Evolutionary conservation across 78 protist genomes (phyloP).

Genomic region (Parvularia atlantis): DNA sequence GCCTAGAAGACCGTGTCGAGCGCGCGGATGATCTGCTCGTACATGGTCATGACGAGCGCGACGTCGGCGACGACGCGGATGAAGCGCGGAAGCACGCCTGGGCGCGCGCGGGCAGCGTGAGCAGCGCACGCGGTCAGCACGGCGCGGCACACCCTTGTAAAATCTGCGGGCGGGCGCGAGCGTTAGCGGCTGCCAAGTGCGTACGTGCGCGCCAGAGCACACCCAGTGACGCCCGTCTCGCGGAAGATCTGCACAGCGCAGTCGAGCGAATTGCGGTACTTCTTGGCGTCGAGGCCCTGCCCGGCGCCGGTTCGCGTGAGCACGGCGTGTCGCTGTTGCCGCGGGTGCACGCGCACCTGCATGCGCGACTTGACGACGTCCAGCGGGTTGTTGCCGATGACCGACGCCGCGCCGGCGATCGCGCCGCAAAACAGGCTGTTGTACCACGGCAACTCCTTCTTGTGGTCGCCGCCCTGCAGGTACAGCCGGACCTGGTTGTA

Average conservation of each 20-base stretch:
- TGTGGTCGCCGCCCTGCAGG: not conserved
- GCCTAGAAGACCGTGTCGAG: not conserved
- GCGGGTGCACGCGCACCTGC: not conserved
- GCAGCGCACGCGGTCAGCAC: not conserved
- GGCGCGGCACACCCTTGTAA: not conserved
- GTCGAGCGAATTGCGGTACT: constrained; percentile 21
- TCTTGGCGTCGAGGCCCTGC: constrained; percentile 25
- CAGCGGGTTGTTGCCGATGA: constrained; percentile 26
- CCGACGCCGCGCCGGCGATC: constrained; percentile 33
- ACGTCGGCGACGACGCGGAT: constrained; percentile 21
- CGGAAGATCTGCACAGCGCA: constrained; percentile 5
- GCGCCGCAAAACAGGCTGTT: constrained; percentile 2
- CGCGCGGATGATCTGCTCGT: not conserved
- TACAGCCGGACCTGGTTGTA: not conserved
- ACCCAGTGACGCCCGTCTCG: constrained; percentile 12
- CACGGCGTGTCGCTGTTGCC: not conserved
- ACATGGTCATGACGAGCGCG: constrained; percentile 27
- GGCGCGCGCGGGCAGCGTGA: constrained; percentile 10
- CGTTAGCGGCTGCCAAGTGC: not conserved
- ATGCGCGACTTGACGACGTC: constrained; percentile 34
- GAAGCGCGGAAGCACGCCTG: too few species aligned
- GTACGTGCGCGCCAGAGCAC: not conserved
- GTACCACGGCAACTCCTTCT: not conserved
- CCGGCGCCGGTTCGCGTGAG: not conserved
- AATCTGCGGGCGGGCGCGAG: not conserved